Percentiles rank a stretch among this genome's conserved stretches.
phyloP scores from a whole-genome alignment of 2,329 filamentous ascomycete species.

The Ascochyta lentis region DNA sequence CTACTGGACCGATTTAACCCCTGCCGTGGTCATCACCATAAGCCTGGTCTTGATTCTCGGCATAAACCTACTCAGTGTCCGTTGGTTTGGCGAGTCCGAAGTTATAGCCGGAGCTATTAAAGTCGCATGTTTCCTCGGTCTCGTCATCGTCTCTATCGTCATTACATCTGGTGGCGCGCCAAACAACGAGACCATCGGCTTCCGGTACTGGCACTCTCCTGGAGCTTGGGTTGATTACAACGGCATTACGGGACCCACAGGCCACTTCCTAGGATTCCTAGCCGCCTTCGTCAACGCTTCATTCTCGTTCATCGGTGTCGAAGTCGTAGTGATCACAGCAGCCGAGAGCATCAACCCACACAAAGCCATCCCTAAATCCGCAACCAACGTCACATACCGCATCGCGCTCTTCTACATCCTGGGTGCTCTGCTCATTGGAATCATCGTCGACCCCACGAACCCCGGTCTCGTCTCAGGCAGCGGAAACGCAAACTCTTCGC shows the following conservation, averaged over 20 bases:
- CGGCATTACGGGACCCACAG: slow-evolving; percentile 54
- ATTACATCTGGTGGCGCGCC: slow-evolving; percentile 55
- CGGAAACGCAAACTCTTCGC: slow-evolving; percentile 52
- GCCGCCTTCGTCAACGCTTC: slow-evolving; percentile 57
- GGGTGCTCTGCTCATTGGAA: slow-evolving; percentile 61
- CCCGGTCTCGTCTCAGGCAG: slow-evolving; percentile 39
- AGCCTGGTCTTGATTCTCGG: slow-evolving; percentile 58
- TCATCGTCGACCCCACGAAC: slow-evolving; percentile 61
- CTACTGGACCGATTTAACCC: slow-evolving; percentile 59
- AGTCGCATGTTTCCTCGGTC: slow-evolving; percentile 47
- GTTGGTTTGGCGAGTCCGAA: slow-evolving; percentile 59
- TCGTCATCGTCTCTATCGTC: slow-evolving; percentile 30
- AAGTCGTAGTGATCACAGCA: slow-evolving; percentile 68
- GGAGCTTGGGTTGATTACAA: slow-evolving; percentile 72
- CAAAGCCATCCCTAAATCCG: slow-evolving; percentile 68
- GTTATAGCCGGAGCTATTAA: slow-evolving; percentile 52
- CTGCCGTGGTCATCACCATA: slow-evolving; percentile 60
- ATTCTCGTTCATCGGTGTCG: slow-evolving; percentile 51
- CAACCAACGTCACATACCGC: slow-evolving; percentile 55
- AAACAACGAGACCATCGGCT: slow-evolving; percentile 65
- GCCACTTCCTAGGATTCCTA: slow-evolving; percentile 64
- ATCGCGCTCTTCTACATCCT: slow-evolving; percentile 54
- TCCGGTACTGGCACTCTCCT: slow-evolving; percentile 71
- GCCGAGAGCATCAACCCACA: slow-evolving; percentile 70
- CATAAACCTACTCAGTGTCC: slow-evolving; percentile 59